Evolutionary conservation across 2,329 filamentous ascomycete genomes (phyloP).

Genomic region (Botrytis hyacinthi): DNA sequence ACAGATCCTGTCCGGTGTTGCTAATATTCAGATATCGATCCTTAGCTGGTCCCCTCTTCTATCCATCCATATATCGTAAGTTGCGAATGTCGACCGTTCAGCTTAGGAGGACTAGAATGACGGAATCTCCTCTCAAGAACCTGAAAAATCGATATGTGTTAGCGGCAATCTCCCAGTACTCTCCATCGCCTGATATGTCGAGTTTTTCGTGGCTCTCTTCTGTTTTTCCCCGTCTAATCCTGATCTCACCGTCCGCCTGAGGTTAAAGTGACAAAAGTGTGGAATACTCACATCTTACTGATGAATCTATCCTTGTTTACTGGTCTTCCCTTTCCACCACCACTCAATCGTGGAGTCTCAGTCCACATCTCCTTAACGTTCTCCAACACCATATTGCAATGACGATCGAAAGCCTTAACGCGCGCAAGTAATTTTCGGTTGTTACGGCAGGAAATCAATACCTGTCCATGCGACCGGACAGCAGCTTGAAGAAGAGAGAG

Average conservation of each 20-base stretch:
- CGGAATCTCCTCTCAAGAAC: slow-evolving; percentile 42
- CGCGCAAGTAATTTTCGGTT: slow-evolving; percentile 96
- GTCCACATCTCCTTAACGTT: slow-evolving; percentile 99
- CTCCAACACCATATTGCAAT: slow-evolving; percentile 98
- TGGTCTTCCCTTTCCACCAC: slow-evolving; percentile 82
- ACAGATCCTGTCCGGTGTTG: slow-evolving; percentile 9
- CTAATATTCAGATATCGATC: neutral
- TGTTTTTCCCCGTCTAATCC: neutral
- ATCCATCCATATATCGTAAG: slow-evolving; percentile 13
- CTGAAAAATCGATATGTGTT: slow-evolving; percentile 24
- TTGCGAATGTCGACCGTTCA: slow-evolving; percentile 28
- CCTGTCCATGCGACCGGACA: slow-evolving; percentile 89
- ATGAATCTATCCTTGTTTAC: slow-evolving; percentile 99
- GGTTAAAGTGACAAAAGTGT: neutral
- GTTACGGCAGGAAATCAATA: slow-evolving; percentile 95
- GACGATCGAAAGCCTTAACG: slow-evolving; percentile 96
- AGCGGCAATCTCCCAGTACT: neutral
- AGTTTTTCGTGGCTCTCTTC: neutral
- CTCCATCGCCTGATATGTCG: neutral
- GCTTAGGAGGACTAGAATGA: slow-evolving; percentile 41
- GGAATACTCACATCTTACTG: slow-evolving; percentile 78
- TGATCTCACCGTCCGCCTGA: neutral
- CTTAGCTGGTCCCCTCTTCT: neutral
- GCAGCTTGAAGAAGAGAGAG: slow-evolving; percentile 96
- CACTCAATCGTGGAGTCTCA: slow-evolving; percentile 78